Percentiles rank a stretch among this genome's conserved stretches.
Conservation (phyloP, 495 filamentous ascomycete genomes). For the Penicillium coffeae region DNA sequence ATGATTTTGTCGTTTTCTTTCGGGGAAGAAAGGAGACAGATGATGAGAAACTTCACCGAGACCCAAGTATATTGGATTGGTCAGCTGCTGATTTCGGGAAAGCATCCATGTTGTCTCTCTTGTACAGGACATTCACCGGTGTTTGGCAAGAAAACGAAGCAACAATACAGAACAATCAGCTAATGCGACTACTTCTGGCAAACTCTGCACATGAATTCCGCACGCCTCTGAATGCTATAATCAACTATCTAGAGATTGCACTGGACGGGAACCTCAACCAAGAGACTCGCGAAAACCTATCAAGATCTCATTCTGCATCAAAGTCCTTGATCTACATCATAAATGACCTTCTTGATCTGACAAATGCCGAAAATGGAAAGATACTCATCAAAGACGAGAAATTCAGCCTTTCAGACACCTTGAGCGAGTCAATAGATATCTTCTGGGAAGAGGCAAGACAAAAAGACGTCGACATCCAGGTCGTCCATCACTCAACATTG, state of each 20-base stretch:
- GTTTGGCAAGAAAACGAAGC: conserved; percentile 89
- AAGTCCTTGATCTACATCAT: conserved; percentile 91
- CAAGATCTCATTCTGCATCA: conserved; percentile 83
- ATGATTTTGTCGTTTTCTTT: conserved; percentile 89
- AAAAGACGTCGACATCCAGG: conserved; percentile 65
- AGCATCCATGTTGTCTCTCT: conserved; percentile 76
- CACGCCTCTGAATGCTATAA: conserved; percentile 87
- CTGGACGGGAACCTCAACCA: conserved; percentile 73
- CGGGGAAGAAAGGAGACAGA: conserved; percentile 28
- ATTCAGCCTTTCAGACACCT: conserved; percentile 69
- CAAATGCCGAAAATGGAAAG: conserved; percentile 78
- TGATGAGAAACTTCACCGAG: background rate
- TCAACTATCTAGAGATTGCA: conserved; percentile 90
- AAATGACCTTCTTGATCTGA: conserved; percentile 86
- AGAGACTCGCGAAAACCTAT: conserved; percentile 80
- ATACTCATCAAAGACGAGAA: conserved; percentile 72
- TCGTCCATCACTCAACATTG: conserved; percentile 64
- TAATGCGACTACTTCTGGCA: conserved; percentile 72
- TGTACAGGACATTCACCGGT: conserved; percentile 82
- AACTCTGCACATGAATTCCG: conserved; percentile 91
- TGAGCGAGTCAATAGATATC: conserved; percentile 67
- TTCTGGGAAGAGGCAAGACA: conserved; percentile 72
- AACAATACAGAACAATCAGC: conserved; percentile 70
- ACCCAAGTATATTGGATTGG: conserved; percentile 22
- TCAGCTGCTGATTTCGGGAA: conserved; percentile 61